These are phyloP conservation scores for Diddensiella caesifluorescens DNA, from an alignment of 805 yeast species.

Conservation along the genomic window DNA sequence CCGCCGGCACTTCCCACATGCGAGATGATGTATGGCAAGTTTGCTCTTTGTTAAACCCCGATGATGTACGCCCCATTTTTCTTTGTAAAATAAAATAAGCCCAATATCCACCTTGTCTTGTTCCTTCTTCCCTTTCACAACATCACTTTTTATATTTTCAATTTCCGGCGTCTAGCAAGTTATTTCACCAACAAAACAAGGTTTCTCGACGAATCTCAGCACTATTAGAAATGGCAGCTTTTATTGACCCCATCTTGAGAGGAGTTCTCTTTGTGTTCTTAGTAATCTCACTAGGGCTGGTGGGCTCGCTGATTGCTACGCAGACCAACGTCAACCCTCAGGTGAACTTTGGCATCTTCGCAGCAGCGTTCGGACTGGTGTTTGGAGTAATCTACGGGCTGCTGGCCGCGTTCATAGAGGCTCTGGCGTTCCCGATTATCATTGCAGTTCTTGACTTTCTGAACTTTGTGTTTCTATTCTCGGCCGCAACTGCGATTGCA, in stretches of 20 bases:
- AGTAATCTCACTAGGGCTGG: constrained; percentile 75
- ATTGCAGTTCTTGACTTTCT: constrained; percentile 74
- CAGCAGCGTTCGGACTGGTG: constrained; percentile 80
- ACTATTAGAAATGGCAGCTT: constrained; percentile 22
- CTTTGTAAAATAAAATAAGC: no score
- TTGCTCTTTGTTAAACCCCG: no score
- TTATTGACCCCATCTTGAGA: constrained; percentile 71
- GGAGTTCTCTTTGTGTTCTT: constrained; percentile 67
- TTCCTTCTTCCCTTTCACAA: no score
- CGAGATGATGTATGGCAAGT: no score
- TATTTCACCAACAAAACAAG: no score
- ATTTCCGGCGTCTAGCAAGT: no score
- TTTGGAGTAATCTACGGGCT: constrained; percentile 77
- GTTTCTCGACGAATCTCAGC: no score
- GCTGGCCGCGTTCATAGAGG: constrained; percentile 67
- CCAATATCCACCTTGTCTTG: no score
- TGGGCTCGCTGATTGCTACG: constrained; percentile 74
- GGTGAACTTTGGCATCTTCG: constrained; percentile 82
- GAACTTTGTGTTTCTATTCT: constrained; percentile 85
- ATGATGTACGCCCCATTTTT: no score
- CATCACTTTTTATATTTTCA: no score
- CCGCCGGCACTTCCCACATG: no score
- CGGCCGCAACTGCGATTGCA: constrained; percentile 93
- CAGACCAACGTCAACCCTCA: constrained; percentile 52
- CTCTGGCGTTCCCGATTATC: constrained; percentile 83